Conservation (phyloP, 306 rosid species). For the Malus fusca region DNA sequence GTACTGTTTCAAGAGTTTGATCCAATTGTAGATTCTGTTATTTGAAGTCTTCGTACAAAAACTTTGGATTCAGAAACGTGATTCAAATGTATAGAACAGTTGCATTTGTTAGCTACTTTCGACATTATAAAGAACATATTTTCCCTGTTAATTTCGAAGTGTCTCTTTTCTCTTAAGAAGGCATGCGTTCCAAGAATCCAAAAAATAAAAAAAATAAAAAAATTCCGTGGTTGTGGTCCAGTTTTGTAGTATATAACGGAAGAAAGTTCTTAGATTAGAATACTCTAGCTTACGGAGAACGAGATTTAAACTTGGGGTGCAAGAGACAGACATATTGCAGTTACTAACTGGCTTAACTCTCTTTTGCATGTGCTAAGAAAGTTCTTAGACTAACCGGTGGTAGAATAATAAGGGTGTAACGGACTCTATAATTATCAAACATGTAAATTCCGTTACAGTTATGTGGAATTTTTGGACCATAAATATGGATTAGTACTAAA, state of each 20-base stretch:
- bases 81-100: neutral
- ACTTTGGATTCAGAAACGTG: neutral
- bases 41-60: neutral
- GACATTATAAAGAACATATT: neutral
- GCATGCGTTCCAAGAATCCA: neutral
- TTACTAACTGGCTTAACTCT: neutral
- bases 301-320: neutral
- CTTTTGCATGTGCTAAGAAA: neutral
- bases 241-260: neutral
- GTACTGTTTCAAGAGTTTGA: constrained; percentile 64
- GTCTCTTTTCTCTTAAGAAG: neutral
- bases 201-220: too few relatives aligned
- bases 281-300: neutral
- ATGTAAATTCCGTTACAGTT: neutral
- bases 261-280: too few relatives aligned
- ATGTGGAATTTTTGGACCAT: neutral
- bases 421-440: too few relatives aligned
- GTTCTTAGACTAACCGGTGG: neutral
- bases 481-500: too few relatives aligned
- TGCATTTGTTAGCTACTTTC: neutral
- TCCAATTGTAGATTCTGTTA: constrained; percentile 54
- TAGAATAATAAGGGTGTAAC: neutral
- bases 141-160: neutral
- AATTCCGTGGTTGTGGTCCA: too few relatives aligned
- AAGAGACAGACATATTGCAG: too few relatives aligned